phyloP scores from a whole-genome alignment of 805 yeast species.

The Monosporozyma solicola region DNA sequence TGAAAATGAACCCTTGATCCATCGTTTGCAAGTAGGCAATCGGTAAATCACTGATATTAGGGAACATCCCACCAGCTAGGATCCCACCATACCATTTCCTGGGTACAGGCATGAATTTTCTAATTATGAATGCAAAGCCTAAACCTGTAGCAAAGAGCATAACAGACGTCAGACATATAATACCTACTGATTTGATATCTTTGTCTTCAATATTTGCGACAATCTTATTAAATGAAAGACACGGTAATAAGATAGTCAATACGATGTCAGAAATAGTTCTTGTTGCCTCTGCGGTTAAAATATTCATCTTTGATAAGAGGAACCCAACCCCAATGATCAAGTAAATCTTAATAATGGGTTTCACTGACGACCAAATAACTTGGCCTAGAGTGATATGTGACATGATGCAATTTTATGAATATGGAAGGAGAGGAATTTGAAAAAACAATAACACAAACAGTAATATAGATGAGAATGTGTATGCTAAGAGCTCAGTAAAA shows the following conservation, averaged over 20 bases:
- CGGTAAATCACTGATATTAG: constrained; percentile 69
- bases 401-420: constrained; percentile 8
- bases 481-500: too few relatives aligned
- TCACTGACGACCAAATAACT: constrained; percentile 44
- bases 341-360: constrained; percentile 70
- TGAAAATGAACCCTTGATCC: constrained; percentile 51
- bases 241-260: constrained; percentile 54
- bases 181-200: constrained; percentile 64
- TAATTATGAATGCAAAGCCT: constrained; percentile 33
- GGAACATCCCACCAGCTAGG: constrained; percentile 59
- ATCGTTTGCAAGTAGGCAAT: constrained; percentile 67
- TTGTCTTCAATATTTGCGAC: constrained; percentile 50
- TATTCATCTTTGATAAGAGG: constrained; percentile 45
- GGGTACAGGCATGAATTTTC: constrained; percentile 39
- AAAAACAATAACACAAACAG: background rate
- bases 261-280: constrained; percentile 57
- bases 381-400: constrained; percentile 22
- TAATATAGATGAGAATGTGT: too few relatives aligned
- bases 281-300: constrained; percentile 53
- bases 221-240: constrained; percentile 54
- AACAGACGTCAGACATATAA: constrained; percentile 45
- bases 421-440: background rate
- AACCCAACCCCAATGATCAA: constrained; percentile 63
- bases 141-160: constrained; percentile 45
- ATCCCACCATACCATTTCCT: constrained; percentile 65